Evolutionary conservation across 805 yeast species (phyloP).

Genomic region (Metschnikowia lachancei): DNA sequence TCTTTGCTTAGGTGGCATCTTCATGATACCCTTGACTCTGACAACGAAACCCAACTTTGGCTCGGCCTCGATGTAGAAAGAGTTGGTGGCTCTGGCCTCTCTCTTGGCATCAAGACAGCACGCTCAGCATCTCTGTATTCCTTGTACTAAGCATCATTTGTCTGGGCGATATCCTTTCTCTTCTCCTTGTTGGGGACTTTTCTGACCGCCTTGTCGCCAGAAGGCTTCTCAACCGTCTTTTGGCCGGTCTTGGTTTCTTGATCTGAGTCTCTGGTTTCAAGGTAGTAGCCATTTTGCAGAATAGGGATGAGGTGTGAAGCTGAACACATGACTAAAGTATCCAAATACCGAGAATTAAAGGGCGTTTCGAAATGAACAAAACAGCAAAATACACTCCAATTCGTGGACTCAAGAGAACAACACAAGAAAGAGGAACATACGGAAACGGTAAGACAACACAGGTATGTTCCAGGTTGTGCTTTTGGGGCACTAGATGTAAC

Average conservation of each 20-base stretch:
- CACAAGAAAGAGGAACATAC: no score
- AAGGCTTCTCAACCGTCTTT: constrained; percentile 72
- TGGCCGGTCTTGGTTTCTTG: constrained; percentile 77
- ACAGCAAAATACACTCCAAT: no score
- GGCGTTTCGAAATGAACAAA: no score
- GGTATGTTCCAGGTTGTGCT: no score
- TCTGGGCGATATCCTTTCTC: constrained; percentile 76
- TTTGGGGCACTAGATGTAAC: no score
- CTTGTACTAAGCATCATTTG: constrained; percentile 95
- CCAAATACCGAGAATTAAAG: no score
- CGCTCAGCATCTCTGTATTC: constrained; percentile 93
- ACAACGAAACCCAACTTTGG: constrained; percentile 90
- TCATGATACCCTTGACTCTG: constrained; percentile 99
- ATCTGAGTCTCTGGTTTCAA: constrained; percentile 81
- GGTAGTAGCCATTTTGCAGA: constrained; percentile 38
- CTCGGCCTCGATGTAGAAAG: constrained; percentile 94
- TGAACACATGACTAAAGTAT: no score
- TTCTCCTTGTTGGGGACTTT: constrained; percentile 57
- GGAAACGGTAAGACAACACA: no score
- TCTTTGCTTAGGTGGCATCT: constrained; percentile 99
- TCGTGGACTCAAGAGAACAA: no score
- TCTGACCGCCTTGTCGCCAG: constrained; percentile 77
- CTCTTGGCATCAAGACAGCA: constrained; percentile 83
- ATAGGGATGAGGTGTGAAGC: no score
- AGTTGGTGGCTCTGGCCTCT: constrained; percentile 90